phyloP scores from a whole-genome alignment of 2,329 filamentous ascomycete species.

The Thielaviopsis punctulata region DNA sequence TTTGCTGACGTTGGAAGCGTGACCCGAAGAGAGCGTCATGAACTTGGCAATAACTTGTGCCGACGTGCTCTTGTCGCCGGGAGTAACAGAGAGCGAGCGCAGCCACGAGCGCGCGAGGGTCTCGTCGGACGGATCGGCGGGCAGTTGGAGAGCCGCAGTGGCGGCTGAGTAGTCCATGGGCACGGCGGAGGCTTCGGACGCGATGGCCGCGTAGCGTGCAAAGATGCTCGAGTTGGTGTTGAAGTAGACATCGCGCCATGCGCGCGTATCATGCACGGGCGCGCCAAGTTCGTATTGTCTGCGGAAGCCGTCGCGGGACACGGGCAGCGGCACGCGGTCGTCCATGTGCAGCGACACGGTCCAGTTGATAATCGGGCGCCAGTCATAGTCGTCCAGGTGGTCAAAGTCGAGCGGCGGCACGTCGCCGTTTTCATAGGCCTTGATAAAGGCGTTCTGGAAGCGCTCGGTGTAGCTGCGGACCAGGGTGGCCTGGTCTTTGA shows the following conservation, averaged over 20 bases:
- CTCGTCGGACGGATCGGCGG: slow-evolving; percentile 16
- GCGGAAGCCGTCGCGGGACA: slow-evolving; percentile 2
- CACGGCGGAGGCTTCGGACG: slow-evolving; percentile 30
- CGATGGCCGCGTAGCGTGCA: slow-evolving; percentile 36
- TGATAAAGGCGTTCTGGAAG: slow-evolving; percentile 48
- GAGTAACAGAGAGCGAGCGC: slow-evolving; percentile 39
- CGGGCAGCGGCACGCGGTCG: slow-evolving; percentile 7
- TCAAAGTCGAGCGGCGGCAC: slow-evolving; percentile 47
- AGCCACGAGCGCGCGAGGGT: slow-evolving; percentile 40
- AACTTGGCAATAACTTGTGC: slow-evolving; percentile 34
- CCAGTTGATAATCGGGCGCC: slow-evolving; percentile 50
- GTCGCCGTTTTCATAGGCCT: slow-evolving; percentile 46
- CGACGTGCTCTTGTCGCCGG: slow-evolving; percentile 29
- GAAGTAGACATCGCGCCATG: slow-evolving; percentile 43
- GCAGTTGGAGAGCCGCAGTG: neutral
- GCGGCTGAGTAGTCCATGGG: slow-evolving; percentile 3
- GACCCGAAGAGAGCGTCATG: slow-evolving; percentile 27
- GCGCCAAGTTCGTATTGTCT: slow-evolving; percentile 12
- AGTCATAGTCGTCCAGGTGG: slow-evolving; percentile 48
- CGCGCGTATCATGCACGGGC: slow-evolving; percentile 17
- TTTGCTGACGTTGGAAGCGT: slow-evolving; percentile 23
- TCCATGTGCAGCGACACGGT: slow-evolving; percentile 29
- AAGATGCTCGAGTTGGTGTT: slow-evolving; percentile 35
- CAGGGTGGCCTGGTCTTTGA: slow-evolving; percentile 11
- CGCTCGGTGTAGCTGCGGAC: slow-evolving; percentile 27